These are phyloP conservation scores for Plectosphaerella sp. DNA, from an alignment of 2,329 filamentous ascomycete genomes.

Conservation along the genomic window DNA sequence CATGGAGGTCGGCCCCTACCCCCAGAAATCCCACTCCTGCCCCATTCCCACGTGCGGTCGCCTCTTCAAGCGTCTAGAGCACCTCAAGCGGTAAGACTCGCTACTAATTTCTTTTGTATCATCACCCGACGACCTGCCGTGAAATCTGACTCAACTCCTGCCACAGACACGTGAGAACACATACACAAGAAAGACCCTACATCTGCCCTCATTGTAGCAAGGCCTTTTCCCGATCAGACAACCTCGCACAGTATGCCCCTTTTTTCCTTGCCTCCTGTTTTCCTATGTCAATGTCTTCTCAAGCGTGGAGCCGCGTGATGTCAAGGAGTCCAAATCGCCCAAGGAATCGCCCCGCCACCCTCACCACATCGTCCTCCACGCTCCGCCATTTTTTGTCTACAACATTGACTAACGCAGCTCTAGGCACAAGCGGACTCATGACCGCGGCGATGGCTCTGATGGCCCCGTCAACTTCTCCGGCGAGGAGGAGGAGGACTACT, in stretches of 20 bases:
- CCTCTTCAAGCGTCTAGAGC: constrained; percentile 97
- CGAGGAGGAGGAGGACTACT: constrained; percentile 79
- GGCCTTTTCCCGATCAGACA: constrained; percentile 97
- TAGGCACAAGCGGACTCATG: constrained; percentile 79
- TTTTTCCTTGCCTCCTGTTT: constrained; percentile 25
- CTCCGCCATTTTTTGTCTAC: neutral
- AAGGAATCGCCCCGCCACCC: constrained; percentile 17
- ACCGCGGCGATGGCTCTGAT: constrained; percentile 58
- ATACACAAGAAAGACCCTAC: constrained; percentile 98
- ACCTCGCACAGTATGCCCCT: constrained; percentile 84
- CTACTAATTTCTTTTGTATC: constrained; percentile 30
- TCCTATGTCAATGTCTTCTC: constrained; percentile 18
- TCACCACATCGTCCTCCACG: constrained; percentile 15
- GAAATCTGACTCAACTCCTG: constrained; percentile 42
- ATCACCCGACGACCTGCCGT: constrained; percentile 29
- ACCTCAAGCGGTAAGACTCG: constrained; percentile 88
- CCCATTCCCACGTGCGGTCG: constrained; percentile 97
- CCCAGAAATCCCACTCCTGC: constrained; percentile 97
- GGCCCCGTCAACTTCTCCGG: constrained; percentile 62
- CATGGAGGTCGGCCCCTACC: constrained; percentile 94
- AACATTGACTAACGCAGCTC: constrained; percentile 41
- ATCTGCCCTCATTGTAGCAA: constrained; percentile 98
- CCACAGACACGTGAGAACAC: constrained; percentile 90
- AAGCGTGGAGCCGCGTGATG: neutral
- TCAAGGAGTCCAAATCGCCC: constrained; percentile 8